Conservation (phyloP, 176 grass and related monocot species). For the Ensete glaucum region DNA sequence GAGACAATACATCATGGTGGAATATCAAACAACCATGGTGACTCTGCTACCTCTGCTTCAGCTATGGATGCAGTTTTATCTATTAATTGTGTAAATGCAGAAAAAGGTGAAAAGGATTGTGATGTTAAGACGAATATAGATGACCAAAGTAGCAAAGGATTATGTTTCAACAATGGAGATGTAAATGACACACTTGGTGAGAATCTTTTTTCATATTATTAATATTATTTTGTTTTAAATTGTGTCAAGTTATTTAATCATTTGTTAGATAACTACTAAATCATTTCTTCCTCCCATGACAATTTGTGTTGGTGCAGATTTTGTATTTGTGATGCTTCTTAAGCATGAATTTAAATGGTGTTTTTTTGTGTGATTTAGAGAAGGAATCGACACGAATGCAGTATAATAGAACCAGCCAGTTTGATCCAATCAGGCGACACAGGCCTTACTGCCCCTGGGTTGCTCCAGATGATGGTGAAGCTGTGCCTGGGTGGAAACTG, state of each 20-base stretch:
- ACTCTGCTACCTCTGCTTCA: neutral
- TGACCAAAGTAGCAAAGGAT: neutral
- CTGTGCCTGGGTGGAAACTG: constrained; percentile 68
- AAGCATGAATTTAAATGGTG: neutral
- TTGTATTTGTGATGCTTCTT: neutral
- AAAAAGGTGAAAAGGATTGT: constrained; percentile 2
- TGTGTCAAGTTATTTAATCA: neutral
- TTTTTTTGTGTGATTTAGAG: constrained; percentile 27
- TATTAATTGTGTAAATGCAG: neutral
- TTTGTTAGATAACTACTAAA: neutral
- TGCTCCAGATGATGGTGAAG: constrained; percentile 35
- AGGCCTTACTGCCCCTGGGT: constrained; percentile 91
- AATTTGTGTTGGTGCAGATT: neutral
- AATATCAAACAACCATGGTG: neutral
- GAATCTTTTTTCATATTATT: neutral
- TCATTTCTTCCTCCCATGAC: neutral
- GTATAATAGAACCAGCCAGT: constrained; percentile 47
- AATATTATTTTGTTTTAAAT: neutral
- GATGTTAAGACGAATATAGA: constrained; percentile 12
- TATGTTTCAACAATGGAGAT: constrained; percentile 18
- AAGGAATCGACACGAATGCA: constrained; percentile 26
- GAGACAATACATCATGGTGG: neutral
- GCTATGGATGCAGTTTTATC: constrained; percentile 4
- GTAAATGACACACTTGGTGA: constrained; percentile 11
- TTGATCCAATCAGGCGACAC: constrained; percentile 90